phyloP scores from a whole-genome alignment of 202 grass and related monocot genomes.

The Miscanthus sacchariflorus region DNA sequence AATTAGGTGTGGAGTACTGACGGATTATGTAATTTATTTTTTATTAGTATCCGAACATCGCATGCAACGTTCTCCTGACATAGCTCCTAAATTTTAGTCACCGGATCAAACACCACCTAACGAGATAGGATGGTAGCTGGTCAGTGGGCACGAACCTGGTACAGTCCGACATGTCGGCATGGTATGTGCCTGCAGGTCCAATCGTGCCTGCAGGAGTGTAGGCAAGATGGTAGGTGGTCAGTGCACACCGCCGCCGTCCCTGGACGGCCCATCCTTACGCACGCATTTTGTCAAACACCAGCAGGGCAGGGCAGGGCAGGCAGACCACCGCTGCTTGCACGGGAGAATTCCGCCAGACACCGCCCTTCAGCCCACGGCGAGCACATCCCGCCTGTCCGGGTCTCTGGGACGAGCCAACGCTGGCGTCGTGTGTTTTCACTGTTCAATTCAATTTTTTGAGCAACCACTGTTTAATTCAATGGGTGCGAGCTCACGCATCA shows the following conservation, averaged over 20 bases:
- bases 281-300: conserved; percentile 3
- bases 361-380: not conserved
- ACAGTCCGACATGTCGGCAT: not conserved
- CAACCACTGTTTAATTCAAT: too few species aligned
- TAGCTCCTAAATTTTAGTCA: too few species aligned
- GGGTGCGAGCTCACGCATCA: too few species aligned
- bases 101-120: not conserved
- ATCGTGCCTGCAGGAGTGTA: not conserved
- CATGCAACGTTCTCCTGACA: too few species aligned
- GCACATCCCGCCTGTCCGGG: not conserved
- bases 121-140: not conserved
- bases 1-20: too few species aligned
- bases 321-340: not conserved
- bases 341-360: not conserved
- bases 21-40: too few species aligned
- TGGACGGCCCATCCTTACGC: not conserved
- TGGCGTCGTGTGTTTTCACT: not conserved
- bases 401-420: too few species aligned
- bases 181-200: not conserved
- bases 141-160: not conserved
- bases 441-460: too few species aligned
- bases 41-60: too few species aligned
- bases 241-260: not conserved
- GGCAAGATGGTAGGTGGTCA: too few species aligned
- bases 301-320: not conserved